Evolutionary conservation across 176 grass and related monocot species (phyloP).

Genomic region (Musa beccarii): DNA sequence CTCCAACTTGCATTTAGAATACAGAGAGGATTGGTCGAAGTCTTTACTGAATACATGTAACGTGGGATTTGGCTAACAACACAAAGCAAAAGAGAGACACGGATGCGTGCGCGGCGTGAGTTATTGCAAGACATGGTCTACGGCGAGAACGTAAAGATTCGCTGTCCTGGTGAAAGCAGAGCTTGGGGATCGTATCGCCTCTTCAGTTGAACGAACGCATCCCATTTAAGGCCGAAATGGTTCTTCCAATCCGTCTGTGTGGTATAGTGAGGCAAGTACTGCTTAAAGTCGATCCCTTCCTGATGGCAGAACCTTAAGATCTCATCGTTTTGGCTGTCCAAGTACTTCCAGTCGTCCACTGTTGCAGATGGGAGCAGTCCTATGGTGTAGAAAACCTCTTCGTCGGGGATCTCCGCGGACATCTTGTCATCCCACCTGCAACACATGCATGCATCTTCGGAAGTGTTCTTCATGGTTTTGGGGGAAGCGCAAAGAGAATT

Average conservation of each 20-base stretch:
- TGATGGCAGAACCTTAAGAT: constrained; percentile 43
- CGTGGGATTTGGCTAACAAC: no score
- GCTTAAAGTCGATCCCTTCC: constrained; percentile 33
- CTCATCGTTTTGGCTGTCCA: constrained; percentile 50
- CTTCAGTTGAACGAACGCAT: constrained; percentile 36
- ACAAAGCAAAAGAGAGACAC: no score
- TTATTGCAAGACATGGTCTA: no score
- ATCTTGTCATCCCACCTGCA: constrained; percentile 41
- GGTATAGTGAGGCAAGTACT: constrained; percentile 52
- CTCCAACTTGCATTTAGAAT: no score
- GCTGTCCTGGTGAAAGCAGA: constrained; percentile 50
- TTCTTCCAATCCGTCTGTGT: constrained; percentile 45
- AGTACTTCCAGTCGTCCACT: constrained; percentile 15
- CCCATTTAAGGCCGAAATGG: constrained; percentile 63
- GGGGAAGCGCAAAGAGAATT: not conserved
- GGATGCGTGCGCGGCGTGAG: no score
- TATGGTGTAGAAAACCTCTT: constrained; percentile 65
- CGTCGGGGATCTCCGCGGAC: constrained; percentile 44
- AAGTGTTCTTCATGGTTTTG: not conserved
- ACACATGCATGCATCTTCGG: not conserved
- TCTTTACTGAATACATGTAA: no score
- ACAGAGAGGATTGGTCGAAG: no score
- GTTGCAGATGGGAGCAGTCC: constrained; percentile 36
- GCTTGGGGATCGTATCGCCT: constrained; percentile 50
- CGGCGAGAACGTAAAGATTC: constrained; percentile 35